phyloP scores from a whole-genome alignment of 2,329 filamentous ascomycete genomes.

The Diplocarpon rosae region DNA sequence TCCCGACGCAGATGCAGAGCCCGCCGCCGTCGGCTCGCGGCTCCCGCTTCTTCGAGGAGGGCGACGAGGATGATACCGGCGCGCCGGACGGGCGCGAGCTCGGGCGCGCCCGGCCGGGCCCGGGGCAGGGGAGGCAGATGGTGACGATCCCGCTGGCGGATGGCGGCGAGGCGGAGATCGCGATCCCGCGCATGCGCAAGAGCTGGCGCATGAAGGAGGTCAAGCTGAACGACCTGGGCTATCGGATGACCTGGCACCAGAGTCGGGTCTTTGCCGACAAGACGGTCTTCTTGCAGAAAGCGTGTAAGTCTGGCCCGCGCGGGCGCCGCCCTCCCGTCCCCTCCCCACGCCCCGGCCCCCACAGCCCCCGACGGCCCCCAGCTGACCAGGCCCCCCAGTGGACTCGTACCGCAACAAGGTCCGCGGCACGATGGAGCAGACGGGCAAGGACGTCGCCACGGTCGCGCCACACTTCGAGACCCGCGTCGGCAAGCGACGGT shows the following conservation, averaged over 20 bases:
- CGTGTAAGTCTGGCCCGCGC: too few relatives aligned
- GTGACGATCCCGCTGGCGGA: conserved; percentile 57
- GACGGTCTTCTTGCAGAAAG: conserved; percentile 81
- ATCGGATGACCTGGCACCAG: conserved; percentile 94
- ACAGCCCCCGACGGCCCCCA: too few relatives aligned
- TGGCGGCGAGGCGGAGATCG: conserved; percentile 60
- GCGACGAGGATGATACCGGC: conserved; percentile 46
- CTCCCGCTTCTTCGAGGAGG: conserved; percentile 63
- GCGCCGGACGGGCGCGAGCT: conserved; percentile 26
- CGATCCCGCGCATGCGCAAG: conserved; percentile 63
- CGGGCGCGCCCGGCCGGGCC: conserved; percentile 12
- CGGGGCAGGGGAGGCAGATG: conserved; percentile 32
- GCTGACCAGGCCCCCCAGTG: too few relatives aligned
- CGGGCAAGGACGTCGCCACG: conserved; percentile 61
- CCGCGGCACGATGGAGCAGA: conserved; percentile 65
- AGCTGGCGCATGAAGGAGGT: conserved; percentile 68
- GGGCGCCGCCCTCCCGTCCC: too few relatives aligned
- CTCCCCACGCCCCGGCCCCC: too few relatives aligned
- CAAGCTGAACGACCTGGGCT: conserved; percentile 85
- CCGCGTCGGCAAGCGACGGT: conserved; percentile 70
- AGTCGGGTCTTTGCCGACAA: conserved; percentile 81
- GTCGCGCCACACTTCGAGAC: conserved; percentile 83
- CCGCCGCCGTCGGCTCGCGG: conserved; percentile 67
- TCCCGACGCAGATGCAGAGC: conserved; percentile 85
- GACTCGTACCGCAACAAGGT: conserved; percentile 94